These are phyloP conservation scores for Geotrichum aggregatum DNA, from an alignment of 1,139 yeast genomes.

Conservation along the genomic window DNA sequence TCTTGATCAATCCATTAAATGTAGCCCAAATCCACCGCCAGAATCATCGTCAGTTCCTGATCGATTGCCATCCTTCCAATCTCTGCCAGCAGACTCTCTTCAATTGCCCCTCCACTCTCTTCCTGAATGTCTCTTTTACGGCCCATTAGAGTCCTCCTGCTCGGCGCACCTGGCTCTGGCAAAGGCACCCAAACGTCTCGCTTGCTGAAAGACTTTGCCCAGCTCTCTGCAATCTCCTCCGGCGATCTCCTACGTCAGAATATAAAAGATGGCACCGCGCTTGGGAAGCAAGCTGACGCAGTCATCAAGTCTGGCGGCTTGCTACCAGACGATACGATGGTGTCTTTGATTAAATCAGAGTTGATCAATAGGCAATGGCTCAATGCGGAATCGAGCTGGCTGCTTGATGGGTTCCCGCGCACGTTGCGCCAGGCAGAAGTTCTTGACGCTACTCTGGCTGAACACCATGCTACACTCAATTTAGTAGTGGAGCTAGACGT, in stretches of 20 bases:
- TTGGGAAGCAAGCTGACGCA: slow-evolving; percentile 48
- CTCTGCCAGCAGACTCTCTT: not conserved
- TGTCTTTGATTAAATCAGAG: slow-evolving; percentile 52
- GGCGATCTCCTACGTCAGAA: slow-evolving; percentile 78
- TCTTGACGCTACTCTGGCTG: slow-evolving; percentile 48
- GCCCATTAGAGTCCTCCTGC: slow-evolving; percentile 63
- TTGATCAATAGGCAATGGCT: slow-evolving; percentile 48
- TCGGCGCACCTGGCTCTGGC: slow-evolving; percentile 95
- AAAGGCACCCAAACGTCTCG: slow-evolving; percentile 83
- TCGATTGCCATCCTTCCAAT: not conserved
- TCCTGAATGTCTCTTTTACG: slow-evolving; percentile 21
- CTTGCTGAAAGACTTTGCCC: slow-evolving; percentile 52
- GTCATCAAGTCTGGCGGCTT: slow-evolving; percentile 61
- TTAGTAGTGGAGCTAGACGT: slow-evolving; percentile 80
- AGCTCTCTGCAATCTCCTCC: slow-evolving; percentile 54
- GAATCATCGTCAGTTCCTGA: too few species aligned
- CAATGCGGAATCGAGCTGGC: slow-evolving; percentile 52
- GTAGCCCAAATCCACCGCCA: too few species aligned
- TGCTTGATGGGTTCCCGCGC: slow-evolving; percentile 90
- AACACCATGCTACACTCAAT: slow-evolving; percentile 48
- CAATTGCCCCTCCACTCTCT: not conserved
- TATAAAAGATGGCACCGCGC: slow-evolving; percentile 50
- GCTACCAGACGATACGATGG: slow-evolving; percentile 70
- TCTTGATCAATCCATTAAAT: too few species aligned
- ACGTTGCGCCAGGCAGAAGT: slow-evolving; percentile 66